phyloP scores from a whole-genome alignment of 2,329 filamentous ascomycete species.

The Phyllosticta ampelicida region DNA sequence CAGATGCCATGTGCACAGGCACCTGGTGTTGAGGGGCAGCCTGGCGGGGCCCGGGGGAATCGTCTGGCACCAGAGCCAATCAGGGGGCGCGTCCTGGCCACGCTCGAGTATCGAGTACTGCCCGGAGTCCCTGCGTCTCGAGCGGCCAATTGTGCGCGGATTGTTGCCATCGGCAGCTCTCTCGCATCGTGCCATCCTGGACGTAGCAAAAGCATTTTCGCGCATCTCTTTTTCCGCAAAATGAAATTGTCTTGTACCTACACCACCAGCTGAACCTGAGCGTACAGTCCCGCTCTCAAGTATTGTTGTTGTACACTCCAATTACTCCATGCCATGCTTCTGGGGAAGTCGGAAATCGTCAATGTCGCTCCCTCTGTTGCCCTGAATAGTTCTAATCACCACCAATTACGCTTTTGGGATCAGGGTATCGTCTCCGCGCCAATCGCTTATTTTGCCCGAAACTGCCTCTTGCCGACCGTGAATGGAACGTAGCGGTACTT shows the following conservation, averaged over 20 bases:
- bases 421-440: neutral
- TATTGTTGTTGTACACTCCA: neutral
- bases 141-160: neutral
- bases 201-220: neutral
- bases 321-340: neutral
- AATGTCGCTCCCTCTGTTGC: neutral
- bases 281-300: neutral
- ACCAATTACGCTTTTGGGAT: neutral
- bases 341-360: neutral
- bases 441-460: constrained; percentile 8
- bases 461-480: constrained; percentile 64
- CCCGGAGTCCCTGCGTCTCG: neutral
- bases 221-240: neutral
- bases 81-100: constrained; percentile 1
- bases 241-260: neutral
- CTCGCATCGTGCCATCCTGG: neutral
- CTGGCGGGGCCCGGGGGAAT: constrained; percentile 2
- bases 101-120: neutral
- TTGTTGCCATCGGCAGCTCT: neutral
- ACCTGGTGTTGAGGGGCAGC: constrained; percentile 26
- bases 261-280: neutral
- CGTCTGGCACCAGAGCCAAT: neutral
- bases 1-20: constrained; percentile 26
- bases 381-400: neutral
- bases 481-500: constrained; percentile 98